Base-by-base conservation (phyloP, 1,139 yeast genomes). In the Blastobotrys aristatus region DNA sequence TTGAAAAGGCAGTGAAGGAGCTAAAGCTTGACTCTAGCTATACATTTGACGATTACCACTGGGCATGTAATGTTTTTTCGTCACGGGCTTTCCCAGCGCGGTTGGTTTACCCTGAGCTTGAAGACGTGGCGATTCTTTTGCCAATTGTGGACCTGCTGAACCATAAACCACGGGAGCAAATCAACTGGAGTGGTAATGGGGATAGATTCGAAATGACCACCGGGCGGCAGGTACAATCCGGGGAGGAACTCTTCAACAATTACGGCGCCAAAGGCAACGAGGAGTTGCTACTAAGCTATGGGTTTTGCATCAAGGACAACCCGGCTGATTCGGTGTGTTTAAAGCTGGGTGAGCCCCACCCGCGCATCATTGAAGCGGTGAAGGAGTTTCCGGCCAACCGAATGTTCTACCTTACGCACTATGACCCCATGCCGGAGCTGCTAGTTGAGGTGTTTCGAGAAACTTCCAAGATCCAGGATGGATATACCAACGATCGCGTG, bases 221-320 rank as follows among this genome's bases (percentile, higher is more conserved):
- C 0, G 53, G 56, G 1, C 58, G 59, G 22, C 38, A 31, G 0
- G 45, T 59, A 3, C 51, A 48, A 1, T 56, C 55, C 7, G 81
- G 79, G 0, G 59, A 61, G 3, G 84, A 87, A 59, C 57, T 88
- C 1, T 82, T 65, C 63, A 88, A 89, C 63, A 88, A 86, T 64
- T 89, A 90, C 63, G 97, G 97, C 1, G 77, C 81, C 50, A 89
- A 88, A 61, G 83, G 94, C 0, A 89, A 89, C 60, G 88, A 84
- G 58, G 96, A 87, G 56, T 69, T 83, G 21, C 54, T 76, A 30
- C 57, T 68, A 32, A 76, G 76, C 2, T 76, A 76, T 57, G 97
- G 96, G 0, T 88, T 88, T 65, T 79, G 82, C 21, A 47, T 84
- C 2, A 76, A 76, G 20, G 67, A 75, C 36, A 88, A 87, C 59